Conservation (phyloP, 495 filamentous ascomycete species). For the Penicillium coffeae region DNA sequence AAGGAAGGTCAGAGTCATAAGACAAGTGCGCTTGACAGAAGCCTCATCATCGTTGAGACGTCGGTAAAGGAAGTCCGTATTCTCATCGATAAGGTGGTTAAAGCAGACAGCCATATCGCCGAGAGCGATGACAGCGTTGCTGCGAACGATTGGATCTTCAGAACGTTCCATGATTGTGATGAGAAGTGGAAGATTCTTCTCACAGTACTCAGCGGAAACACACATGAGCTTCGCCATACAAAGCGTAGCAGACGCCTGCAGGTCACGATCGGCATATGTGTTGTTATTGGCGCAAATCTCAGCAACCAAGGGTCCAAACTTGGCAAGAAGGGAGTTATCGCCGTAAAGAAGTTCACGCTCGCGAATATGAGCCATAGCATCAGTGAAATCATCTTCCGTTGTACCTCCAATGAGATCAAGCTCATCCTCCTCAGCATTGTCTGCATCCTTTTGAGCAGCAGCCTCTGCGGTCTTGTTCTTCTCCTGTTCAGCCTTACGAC, state of each 20-base stretch:
- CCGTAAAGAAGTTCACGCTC: slow-evolving; percentile 93
- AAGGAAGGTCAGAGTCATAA: slow-evolving; percentile 97
- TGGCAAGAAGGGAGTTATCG: slow-evolving; percentile 74
- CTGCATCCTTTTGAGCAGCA: slow-evolving; percentile 45
- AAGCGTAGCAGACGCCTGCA: slow-evolving; percentile 91
- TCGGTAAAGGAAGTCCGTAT: slow-evolving; percentile 96
- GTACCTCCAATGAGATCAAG: slow-evolving; percentile 96
- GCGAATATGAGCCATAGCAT: slow-evolving; percentile 90
- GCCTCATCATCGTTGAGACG: slow-evolving; percentile 83
- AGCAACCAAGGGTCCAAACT: slow-evolving; percentile 84
- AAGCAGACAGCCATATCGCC: slow-evolving; percentile 99
- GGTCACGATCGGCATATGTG: slow-evolving; percentile 74
- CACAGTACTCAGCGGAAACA: slow-evolving; percentile 90
- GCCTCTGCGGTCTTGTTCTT: slow-evolving; percentile 63
- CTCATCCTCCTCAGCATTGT: slow-evolving; percentile 61
- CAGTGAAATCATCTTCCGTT: slow-evolving; percentile 96
- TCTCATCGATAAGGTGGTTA: slow-evolving; percentile 98
- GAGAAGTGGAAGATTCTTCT: slow-evolving; percentile 84
- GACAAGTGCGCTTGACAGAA: slow-evolving; percentile 92
- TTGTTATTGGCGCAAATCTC: slow-evolving; percentile 96
- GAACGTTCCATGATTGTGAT: slow-evolving; percentile 98
- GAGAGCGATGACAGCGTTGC: slow-evolving; percentile 93
- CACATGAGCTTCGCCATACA: slow-evolving; percentile 99
- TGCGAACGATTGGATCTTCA: slow-evolving; percentile 80
- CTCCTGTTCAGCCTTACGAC: slow-evolving; percentile 90